Evolutionary conservation across 1,284 basidiomycete genomes (phyloP).

Genomic region (Ceratobasidium sp.): DNA sequence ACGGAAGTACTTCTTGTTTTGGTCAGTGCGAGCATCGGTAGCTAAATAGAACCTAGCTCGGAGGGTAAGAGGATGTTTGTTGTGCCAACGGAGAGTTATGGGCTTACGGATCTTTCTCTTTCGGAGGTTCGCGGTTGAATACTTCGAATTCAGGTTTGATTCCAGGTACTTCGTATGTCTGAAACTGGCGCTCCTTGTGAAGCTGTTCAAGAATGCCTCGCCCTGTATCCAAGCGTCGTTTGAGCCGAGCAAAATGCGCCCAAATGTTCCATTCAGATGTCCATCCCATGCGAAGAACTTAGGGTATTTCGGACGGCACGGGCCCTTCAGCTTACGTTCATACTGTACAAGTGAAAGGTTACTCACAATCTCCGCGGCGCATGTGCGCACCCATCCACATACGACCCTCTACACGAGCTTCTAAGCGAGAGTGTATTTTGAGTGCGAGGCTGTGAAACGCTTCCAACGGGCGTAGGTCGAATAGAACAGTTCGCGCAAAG

Average conservation of each 20-base stretch:
- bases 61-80: constrained; percentile 1
- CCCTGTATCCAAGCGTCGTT: constrained; percentile 57
- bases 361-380: constrained; percentile 63
- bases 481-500: constrained; percentile 59
- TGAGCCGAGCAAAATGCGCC: constrained; percentile 60
- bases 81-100: background rate
- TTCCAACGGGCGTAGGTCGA: constrained; percentile 57
- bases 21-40: constrained; percentile 51
- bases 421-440: constrained; percentile 58
- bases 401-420: constrained; percentile 56
- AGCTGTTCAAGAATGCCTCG: constrained; percentile 53
- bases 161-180: constrained; percentile 51
- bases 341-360: constrained; percentile 51
- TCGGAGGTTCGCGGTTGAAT: constrained; percentile 49
- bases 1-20: constrained; percentile 50
- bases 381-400: constrained; percentile 66
- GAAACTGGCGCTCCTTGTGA: constrained; percentile 43
- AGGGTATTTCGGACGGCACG: constrained; percentile 55
- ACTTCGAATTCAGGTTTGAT: constrained; percentile 49
- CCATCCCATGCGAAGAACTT: constrained; percentile 37
- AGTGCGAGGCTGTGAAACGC: constrained; percentile 57
- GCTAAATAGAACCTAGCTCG: constrained; percentile 53
- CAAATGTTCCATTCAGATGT: constrained; percentile 14
- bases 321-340: constrained; percentile 53
- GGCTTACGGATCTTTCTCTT: constrained; percentile 53